These are phyloP conservation scores for Hibiscus mutabilis DNA, from an alignment of 345 rosid species.

Conservation along the genomic window DNA sequence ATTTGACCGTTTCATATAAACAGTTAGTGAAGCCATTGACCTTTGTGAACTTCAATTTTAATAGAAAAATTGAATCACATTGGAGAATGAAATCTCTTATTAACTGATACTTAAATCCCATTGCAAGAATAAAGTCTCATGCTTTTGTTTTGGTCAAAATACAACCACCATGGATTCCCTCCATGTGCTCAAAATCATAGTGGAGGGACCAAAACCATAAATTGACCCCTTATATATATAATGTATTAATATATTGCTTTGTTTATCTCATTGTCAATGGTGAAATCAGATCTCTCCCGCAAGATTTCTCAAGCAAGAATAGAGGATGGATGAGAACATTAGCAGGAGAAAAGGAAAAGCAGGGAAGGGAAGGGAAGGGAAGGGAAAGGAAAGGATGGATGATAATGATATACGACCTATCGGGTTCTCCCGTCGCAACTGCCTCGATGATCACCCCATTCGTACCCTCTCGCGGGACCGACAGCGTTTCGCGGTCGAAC, in stretches of 20 bases:
- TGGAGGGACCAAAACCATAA: too few relatives aligned
- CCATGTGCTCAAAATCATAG: neutral
- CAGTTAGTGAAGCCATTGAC: neutral
- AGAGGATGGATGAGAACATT: slow-evolving; percentile 69
- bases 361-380: slow-evolving; percentile 67
- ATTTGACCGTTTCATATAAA: neutral
- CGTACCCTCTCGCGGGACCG: slow-evolving; percentile 86
- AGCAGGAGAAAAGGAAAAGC: slow-evolving; percentile 49
- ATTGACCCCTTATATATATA: neutral
- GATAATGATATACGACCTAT: slow-evolving; percentile 78
- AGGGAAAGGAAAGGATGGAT: slow-evolving; percentile 91
- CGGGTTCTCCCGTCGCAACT: slow-evolving; percentile 86
- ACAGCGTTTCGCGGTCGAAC: slow-evolving; percentile 80
- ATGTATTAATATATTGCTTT: neutral
- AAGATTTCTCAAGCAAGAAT: slow-evolving; percentile 39
- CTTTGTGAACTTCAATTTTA: neutral
- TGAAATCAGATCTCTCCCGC: slow-evolving; percentile 43
- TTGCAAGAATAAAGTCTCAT: too few relatives aligned
- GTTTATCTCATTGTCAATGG: neutral
- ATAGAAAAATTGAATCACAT: neutral
- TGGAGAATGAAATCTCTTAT: neutral
- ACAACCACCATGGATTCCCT: neutral
- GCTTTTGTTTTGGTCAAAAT: neutral
- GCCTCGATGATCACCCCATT: slow-evolving; percentile 91
- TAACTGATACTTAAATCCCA: neutral